phyloP scores from a whole-genome alignment of 2,329 filamentous ascomycete species.

The Beauveria scarabaeidicola region DNA sequence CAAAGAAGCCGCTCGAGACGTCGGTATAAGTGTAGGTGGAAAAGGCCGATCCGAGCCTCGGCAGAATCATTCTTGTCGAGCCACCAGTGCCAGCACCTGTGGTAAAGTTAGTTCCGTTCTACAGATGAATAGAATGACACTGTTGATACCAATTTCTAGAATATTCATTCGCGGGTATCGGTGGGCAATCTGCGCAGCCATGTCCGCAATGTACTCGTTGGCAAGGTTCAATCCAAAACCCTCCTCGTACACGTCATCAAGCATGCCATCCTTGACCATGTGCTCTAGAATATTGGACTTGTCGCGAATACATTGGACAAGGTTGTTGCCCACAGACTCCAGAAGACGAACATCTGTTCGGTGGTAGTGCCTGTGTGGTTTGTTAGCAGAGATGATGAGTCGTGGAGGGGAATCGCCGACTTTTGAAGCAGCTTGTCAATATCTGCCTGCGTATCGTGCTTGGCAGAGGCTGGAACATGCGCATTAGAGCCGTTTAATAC shows the following conservation, averaged over 20 bases:
- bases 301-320: slow-evolving; percentile 22
- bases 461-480: neutral
- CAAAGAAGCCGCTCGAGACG: slow-evolving; percentile 15
- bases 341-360: neutral
- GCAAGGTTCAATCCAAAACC: neutral
- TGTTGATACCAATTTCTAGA: slow-evolving; percentile 5
- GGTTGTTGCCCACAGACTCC: neutral
- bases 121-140: too few species aligned
- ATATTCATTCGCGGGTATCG: slow-evolving; percentile 15
- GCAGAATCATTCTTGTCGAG: too few species aligned
- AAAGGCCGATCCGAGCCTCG: too few species aligned
- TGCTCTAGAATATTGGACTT: slow-evolving; percentile 29
- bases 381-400: too few species aligned
- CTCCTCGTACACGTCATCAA: slow-evolving; percentile 27
- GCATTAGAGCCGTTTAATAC: too few species aligned
- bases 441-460: neutral
- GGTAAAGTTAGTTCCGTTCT: too few species aligned
- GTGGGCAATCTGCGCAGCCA: slow-evolving; percentile 14
- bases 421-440: too few species aligned
- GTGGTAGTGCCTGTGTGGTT: too few species aligned
- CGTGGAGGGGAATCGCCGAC: too few species aligned
- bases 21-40: slow-evolving; percentile 23
- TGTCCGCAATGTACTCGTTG: slow-evolving; percentile 8
- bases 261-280: slow-evolving; percentile 27
- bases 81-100: too few species aligned